Evolutionary conservation across 208 protist genomes (phyloP).

Genomic region (Crithidia sp.): DNA sequence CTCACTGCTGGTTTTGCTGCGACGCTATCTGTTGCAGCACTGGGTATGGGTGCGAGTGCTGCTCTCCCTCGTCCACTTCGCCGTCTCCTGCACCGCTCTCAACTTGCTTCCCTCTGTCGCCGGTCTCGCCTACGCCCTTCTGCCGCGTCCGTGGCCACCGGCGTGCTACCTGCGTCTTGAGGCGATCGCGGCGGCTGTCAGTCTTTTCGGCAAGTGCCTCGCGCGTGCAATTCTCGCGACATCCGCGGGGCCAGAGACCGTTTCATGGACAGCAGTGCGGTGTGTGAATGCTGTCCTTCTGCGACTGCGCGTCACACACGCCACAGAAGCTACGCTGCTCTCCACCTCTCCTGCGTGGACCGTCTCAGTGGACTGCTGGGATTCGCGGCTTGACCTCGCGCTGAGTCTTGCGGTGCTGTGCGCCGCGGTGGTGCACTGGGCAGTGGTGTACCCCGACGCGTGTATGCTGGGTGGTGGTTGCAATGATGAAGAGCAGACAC

Average conservation of each 20-base stretch:
- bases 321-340: neutral
- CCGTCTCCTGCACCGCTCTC: constrained; percentile 40
- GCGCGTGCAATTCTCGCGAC: constrained; percentile 11
- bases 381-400: constrained; percentile 23
- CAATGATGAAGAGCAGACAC: neutral
- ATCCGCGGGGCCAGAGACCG: neutral
- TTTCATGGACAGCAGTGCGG: constrained; percentile 1
- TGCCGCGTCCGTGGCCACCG: constrained; percentile 47
- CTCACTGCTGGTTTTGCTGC: neutral
- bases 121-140: constrained; percentile 34
- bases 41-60: constrained; percentile 41
- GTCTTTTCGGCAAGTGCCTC: constrained; percentile 40
- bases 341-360: neutral
- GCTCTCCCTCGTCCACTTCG: constrained; percentile 45
- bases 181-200: constrained; percentile 28
- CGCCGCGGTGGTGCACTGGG: constrained; percentile 22
- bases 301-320: neutral
- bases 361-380: neutral
- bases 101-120: constrained; percentile 48
- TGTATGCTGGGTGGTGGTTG: constrained; percentile 3
- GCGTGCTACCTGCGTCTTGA: constrained; percentile 29
- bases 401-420: constrained; percentile 19
- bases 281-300: constrained; percentile 13
- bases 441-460: constrained; percentile 20
- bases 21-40: constrained; percentile 28